Conservation (phyloP, 495 filamentous ascomycete genomes). For the Platismatia glauca region DNA sequence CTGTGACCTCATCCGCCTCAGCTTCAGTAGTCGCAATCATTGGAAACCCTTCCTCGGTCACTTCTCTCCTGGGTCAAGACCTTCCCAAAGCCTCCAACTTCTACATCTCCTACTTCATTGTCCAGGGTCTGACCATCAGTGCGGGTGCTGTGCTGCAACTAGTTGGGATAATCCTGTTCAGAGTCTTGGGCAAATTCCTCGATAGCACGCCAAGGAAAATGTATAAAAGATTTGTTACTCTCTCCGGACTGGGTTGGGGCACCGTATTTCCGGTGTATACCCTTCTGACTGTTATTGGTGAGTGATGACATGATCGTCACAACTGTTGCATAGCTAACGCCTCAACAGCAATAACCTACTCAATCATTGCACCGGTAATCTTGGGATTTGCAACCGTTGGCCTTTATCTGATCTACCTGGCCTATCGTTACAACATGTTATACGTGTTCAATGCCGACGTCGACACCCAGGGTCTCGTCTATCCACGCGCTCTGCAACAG, state of each 20-base stretch:
- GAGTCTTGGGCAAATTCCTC: conserved; percentile 63
- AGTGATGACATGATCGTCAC: conserved; percentile 15
- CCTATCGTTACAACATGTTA: conserved; percentile 90
- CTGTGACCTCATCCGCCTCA: conserved; percentile 59
- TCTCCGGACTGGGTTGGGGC: conserved; percentile 70
- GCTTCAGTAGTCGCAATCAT: conserved; percentile 51
- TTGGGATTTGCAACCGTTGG: conserved; percentile 80
- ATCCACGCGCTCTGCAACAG: conserved; percentile 84
- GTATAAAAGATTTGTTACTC: conserved; percentile 56
- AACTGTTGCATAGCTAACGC: not conserved
- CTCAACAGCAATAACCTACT: conserved; percentile 64
- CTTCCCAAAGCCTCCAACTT: conserved; percentile 83
- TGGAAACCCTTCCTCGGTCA: conserved; percentile 48
- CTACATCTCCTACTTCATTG: conserved; percentile 89
- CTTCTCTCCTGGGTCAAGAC: conserved; percentile 60
- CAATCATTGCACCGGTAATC: conserved; percentile 83
- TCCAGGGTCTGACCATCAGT: conserved; percentile 83
- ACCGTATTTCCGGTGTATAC: conserved; percentile 82
- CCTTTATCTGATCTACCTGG: conserved; percentile 80
- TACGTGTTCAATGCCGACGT: conserved; percentile 79
- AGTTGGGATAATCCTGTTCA: conserved; percentile 66
- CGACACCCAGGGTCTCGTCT: conserved; percentile 86
- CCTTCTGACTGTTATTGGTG: conserved; percentile 69
- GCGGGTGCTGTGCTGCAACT: conserved; percentile 68
- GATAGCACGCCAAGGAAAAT: conserved; percentile 68